Conservation (phyloP, 768 basidiomycete species). For the Inosperma sp. region DNA sequence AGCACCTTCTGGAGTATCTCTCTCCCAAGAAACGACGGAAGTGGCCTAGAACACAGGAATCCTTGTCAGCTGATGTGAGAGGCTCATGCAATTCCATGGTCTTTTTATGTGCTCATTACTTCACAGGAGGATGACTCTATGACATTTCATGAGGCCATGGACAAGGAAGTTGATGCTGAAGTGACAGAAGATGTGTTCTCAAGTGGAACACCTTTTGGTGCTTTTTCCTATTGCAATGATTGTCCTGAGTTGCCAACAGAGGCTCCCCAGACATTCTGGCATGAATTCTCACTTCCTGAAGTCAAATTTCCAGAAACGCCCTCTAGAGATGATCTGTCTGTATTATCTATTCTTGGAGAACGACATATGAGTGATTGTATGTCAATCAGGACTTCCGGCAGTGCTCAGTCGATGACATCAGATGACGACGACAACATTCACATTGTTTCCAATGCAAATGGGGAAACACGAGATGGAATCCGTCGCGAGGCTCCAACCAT, state of each 20-base stretch:
- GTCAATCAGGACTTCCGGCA: too few relatives aligned
- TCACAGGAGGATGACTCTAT: too few relatives aligned
- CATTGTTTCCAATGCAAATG: not conserved
- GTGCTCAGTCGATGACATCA: too few relatives aligned
- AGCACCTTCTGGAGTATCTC: not conserved
- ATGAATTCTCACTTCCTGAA: not conserved
- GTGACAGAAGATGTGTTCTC: not conserved
- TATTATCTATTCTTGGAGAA: not conserved
- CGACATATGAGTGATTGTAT: not conserved
- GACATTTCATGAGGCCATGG: not conserved
- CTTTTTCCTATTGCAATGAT: not conserved
- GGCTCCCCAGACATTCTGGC: not conserved
- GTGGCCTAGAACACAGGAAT: not conserved
- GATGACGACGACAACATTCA: not conserved
- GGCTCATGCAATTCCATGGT: too few relatives aligned
- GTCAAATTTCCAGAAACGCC: not conserved
- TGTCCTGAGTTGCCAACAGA: not conserved
- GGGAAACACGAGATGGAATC: not conserved
- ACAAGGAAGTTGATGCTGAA: not conserved
- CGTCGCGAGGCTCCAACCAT: conserved; percentile 1
- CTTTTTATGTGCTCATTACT: too few relatives aligned
- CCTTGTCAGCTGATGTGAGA: too few relatives aligned
- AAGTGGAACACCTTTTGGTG: not conserved
- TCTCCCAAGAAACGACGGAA: not conserved
- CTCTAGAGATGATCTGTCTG: not conserved